A percentile compares a stretch with the other conserved stretches of the same genome.
Evolutionary conservation across 108 stramenopile species (phyloP).

Genomic region (Mayamaea pseudoterrestris): DNA sequence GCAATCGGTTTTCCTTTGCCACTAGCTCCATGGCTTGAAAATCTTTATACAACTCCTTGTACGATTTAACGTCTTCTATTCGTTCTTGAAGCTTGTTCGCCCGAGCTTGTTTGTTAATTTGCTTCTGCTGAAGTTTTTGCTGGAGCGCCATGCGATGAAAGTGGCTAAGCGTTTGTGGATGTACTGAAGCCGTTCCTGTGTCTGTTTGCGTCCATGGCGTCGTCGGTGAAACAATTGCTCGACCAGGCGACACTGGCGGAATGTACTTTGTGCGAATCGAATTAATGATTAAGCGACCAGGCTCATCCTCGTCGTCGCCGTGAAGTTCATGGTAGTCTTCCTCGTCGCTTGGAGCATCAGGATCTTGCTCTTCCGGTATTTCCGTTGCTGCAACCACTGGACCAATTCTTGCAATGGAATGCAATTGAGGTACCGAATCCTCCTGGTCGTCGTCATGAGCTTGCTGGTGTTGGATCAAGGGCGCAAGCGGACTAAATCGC

Average conservation of each 20-base stretch:
- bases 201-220: background rate
- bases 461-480: too few species aligned
- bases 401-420: too few species aligned
- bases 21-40: constrained; percentile 14
- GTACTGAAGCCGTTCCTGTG: constrained; percentile 3
- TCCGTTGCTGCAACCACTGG: background rate
- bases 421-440: too few species aligned
- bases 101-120: constrained; percentile 8
- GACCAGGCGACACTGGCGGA: background rate
- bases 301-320: background rate
- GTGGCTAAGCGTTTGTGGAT: constrained; percentile 15
- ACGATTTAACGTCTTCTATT: constrained; percentile 14
- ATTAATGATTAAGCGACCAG: constrained; percentile 1
- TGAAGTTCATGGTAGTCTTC: constrained; percentile 1
- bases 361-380: constrained; percentile 7
- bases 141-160: constrained; percentile 24
- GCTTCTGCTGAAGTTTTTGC: constrained; percentile 8
- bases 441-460: too few species aligned
- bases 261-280: background rate
- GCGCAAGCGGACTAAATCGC: too few species aligned
- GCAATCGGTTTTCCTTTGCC: background rate
- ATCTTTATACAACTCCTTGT: constrained; percentile 19
- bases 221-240: background rate
- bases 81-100: constrained; percentile 22
- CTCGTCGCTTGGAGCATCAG: constrained; percentile 6